Conservation (phyloP, 495 filamentous ascomycete species). For the Amniculicola lignicola region DNA sequence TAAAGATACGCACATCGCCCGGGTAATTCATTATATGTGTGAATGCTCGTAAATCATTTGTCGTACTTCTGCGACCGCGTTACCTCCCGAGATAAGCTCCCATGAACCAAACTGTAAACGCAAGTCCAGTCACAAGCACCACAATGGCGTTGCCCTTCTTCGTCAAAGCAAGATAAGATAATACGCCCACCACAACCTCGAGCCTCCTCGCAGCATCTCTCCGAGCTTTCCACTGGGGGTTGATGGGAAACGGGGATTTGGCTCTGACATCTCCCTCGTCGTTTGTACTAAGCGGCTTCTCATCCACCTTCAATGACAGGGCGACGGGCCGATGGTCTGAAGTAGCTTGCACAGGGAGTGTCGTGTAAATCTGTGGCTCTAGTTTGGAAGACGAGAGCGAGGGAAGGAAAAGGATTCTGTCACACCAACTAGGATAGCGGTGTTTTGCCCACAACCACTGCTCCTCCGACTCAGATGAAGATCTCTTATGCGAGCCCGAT, state of each 20-base stretch:
- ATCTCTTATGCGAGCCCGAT: slow-evolving; percentile 37
- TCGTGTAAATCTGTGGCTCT: slow-evolving; percentile 55
- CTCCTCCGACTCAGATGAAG: slow-evolving; percentile 19
- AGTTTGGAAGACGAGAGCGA: slow-evolving; percentile 34
- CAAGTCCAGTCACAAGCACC: slow-evolving; percentile 12
- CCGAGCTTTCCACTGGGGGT: slow-evolving; percentile 50
- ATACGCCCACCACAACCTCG: slow-evolving; percentile 57
- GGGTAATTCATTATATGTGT: too few relatives aligned
- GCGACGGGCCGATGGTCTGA: slow-evolving; percentile 86
- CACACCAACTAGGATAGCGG: slow-evolving; percentile 92
- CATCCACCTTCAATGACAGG: slow-evolving; percentile 59
- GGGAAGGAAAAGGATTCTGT: slow-evolving; percentile 74
- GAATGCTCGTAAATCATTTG: too few relatives aligned
- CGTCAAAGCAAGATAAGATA: slow-evolving; percentile 58
- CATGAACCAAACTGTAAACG: slow-evolving; percentile 19
- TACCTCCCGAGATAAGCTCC: neutral
- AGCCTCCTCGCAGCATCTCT: slow-evolving; percentile 51
- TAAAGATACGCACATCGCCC: too few relatives aligned
- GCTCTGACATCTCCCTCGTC: slow-evolving; percentile 36
- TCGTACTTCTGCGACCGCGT: too few relatives aligned
- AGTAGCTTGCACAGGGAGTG: slow-evolving; percentile 68
- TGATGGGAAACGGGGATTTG: slow-evolving; percentile 53
- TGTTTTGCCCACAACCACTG: slow-evolving; percentile 72
- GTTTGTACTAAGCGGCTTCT: slow-evolving; percentile 36
- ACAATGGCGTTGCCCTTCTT: slow-evolving; percentile 51